phyloP scores from a whole-genome alignment of 1,284 basidiomycete genomes.

The Fistulinella cinereoalba region DNA sequence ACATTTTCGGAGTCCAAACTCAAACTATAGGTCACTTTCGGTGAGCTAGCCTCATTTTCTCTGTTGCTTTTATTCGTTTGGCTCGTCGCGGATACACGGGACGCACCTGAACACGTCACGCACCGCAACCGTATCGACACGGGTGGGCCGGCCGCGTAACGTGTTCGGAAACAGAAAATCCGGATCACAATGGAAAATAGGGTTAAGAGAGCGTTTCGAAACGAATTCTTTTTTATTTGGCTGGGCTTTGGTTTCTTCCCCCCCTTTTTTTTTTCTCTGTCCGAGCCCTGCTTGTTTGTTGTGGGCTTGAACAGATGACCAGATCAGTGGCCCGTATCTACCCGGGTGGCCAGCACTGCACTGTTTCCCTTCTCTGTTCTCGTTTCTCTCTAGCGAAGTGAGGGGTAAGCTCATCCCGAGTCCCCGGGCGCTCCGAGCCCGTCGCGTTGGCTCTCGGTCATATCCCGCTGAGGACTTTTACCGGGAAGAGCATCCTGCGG shows the following conservation, averaged over 20 bases:
- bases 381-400: slow-evolving; percentile 15
- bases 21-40: background rate
- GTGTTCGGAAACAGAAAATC: slow-evolving; percentile 3
- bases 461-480: background rate
- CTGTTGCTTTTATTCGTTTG: background rate
- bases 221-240: background rate
- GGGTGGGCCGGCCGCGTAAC: background rate
- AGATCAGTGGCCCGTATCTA: slow-evolving; percentile 7
- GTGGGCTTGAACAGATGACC: slow-evolving; percentile 1
- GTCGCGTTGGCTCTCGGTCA: slow-evolving; percentile 2
- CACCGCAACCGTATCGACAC: slow-evolving; percentile 14
- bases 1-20: slow-evolving; percentile 9
- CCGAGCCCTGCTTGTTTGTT: background rate
- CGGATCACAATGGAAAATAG: background rate
- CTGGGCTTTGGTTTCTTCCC: background rate
- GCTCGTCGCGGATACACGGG: slow-evolving; percentile 13
- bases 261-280: background rate
- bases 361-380: no score
- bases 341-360: slow-evolving; percentile 2
- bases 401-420: slow-evolving; percentile 16
- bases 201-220: slow-evolving; percentile 8
- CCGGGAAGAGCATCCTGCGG: background rate
- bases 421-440: slow-evolving; percentile 1
- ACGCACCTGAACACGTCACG: slow-evolving; percentile 9
- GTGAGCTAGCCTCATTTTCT: background rate